Evolutionary conservation across 2,329 filamentous ascomycete species (phyloP).

Genomic region (Fusarium pininemorale): DNA sequence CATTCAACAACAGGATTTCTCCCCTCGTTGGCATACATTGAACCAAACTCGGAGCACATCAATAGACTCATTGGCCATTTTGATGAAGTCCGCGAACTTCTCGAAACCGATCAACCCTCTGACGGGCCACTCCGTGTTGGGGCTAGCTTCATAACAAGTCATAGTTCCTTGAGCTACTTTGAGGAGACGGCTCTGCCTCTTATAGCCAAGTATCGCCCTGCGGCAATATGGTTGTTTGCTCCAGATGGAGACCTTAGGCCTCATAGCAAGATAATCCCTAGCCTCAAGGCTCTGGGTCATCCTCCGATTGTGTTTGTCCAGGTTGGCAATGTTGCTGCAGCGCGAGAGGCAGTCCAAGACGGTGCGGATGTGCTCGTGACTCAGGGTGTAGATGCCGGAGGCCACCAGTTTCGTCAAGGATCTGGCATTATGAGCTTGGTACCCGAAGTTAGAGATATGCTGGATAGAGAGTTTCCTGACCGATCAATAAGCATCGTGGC

Average conservation of each 20-base stretch:
- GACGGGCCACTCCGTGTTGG: conserved; percentile 66
- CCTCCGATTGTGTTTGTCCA: conserved; percentile 66
- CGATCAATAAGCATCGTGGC: conserved; percentile 58
- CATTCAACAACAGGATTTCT: conserved; percentile 46
- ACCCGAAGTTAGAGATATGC: conserved; percentile 63
- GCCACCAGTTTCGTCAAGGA: conserved; percentile 66
- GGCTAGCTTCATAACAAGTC: conserved; percentile 64
- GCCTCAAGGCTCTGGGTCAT: conserved; percentile 43
- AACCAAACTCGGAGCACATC: conserved; percentile 44
- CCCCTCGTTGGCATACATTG: conserved; percentile 44
- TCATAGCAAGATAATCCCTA: conserved; percentile 49
- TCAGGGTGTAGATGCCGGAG: conserved; percentile 72
- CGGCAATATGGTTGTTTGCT: conserved; percentile 74
- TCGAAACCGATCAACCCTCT: conserved; percentile 37
- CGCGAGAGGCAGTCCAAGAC: conserved; percentile 57
- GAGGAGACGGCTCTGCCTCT: conserved; percentile 57
- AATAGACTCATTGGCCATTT: conserved; percentile 47
- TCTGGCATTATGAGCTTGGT: conserved; percentile 65
- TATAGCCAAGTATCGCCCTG: conserved; percentile 62
- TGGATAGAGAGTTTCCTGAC: conserved; percentile 50
- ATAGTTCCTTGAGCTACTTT: conserved; percentile 53
- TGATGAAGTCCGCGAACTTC: conserved; percentile 41
- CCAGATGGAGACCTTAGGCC: conserved; percentile 56
- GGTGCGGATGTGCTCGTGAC: conserved; percentile 68
- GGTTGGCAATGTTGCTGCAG: conserved; percentile 67